Evolutionary conservation across 805 yeast genomes (phyloP), one percentile per base, ranked within the genome.

Genomic region (Kazachstania bromeliacearum): DNA sequence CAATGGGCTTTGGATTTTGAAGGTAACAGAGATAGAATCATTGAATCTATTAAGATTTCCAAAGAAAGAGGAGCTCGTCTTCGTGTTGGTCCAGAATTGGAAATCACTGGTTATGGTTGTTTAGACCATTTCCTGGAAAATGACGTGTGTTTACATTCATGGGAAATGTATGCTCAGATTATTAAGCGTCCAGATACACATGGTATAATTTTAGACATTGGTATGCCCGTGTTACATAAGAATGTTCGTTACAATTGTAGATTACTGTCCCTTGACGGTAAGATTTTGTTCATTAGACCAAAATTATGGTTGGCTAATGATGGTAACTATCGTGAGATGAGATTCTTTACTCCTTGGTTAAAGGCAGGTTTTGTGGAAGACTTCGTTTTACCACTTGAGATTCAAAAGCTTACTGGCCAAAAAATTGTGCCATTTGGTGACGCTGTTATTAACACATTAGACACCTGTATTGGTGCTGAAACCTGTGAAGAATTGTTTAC

Each of bases 1-100:
- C 99, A 92, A 71, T 92, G 99, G 99, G 96, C 98, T 0, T 68
- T 92, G 37, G 99, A 92, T 58, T 92, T 85, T 59, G 97, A 89
- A 59, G 99, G 98, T 4, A 92, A 92, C 60, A 70, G 96, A 36
- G 95, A 88, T 53, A 69, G 99, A 39, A 89, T 92, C 44, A 51
- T 92, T 17, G 79, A 80, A 51, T 80, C 94, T 37, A 89, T 92
- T 50, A 56, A 53, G 16, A 67, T 72, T 35, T 95, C 99, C 36
- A 92, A 88, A 52, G 58, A 61, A 20, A 69, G 63, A 41, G 84
- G 85, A 12, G 94, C 99, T 0, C 64, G 68, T 14, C 69, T 94
- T 35, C 71, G 99, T 53, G 96, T 94, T 14, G 99, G 99, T 2
- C 98, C 98, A 2, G 99, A 92, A 58, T 68, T 92, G 28, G 99